phyloP scores from a whole-genome alignment of 106 monocot species.

The Acorus calamus region DNA sequence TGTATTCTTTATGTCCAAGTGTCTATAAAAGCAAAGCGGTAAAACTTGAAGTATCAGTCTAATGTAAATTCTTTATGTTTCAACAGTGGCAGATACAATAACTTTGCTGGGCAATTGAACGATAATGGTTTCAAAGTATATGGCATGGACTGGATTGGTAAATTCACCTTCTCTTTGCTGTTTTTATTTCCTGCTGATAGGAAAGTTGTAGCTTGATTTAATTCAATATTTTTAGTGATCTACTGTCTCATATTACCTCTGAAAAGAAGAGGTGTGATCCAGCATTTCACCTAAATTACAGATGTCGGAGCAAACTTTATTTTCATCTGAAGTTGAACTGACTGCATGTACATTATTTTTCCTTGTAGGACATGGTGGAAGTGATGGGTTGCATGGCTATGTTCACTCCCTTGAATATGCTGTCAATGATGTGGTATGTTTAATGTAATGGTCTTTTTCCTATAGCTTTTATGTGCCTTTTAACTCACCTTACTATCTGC shows the following conservation, averaged over 20 bases:
- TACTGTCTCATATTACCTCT: too few relatives aligned
- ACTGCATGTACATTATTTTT: neutral
- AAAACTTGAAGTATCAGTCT: neutral
- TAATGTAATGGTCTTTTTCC: neutral
- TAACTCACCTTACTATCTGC: neutral
- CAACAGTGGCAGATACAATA: conserved; percentile 76
- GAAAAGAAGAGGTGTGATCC: too few relatives aligned
- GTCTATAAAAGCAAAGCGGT: too few relatives aligned
- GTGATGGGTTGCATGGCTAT: conserved; percentile 92
- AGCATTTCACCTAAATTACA: too few relatives aligned
- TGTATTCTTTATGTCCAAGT: neutral
- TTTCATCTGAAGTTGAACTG: too few relatives aligned
- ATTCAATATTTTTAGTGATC: too few relatives aligned
- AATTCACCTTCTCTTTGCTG: conserved; percentile 2
- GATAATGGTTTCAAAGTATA: conserved; percentile 75
- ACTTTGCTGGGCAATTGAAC: conserved; percentile 65
- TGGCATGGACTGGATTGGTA: conserved; percentile 96
- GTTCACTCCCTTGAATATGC: conserved; percentile 90
- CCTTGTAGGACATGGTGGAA: conserved; percentile 82
- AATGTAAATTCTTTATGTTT: conserved; percentile 5
- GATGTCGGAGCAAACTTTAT: too few relatives aligned
- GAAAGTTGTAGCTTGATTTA: neutral
- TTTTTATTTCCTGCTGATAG: too few relatives aligned
- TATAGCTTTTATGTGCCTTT: neutral
- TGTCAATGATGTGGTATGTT: conserved; percentile 68